Conservation (phyloP, 768 basidiomycete genomes). For the Lentinus brumalis region DNA sequence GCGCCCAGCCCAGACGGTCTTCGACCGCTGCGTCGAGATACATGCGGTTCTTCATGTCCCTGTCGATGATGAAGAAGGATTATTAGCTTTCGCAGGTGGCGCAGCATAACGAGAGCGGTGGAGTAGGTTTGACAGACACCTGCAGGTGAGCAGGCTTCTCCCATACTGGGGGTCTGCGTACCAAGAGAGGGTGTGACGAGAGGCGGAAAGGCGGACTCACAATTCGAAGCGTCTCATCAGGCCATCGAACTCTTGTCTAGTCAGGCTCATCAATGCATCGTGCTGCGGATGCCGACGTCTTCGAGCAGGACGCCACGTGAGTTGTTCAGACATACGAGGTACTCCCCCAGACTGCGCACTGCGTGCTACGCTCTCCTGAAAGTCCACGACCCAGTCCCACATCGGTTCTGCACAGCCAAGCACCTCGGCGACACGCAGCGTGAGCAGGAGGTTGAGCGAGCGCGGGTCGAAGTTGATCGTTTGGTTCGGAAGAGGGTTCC, state of each 20-base stretch:
- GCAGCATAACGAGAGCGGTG: background rate
- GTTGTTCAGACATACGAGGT: conserved; percentile 1
- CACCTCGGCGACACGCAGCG: conserved; percentile 61
- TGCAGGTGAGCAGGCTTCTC: background rate
- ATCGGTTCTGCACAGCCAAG: conserved; percentile 72
- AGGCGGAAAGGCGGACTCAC: conserved; percentile 35
- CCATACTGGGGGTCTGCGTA: conserved; percentile 6
- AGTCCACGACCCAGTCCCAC: conserved; percentile 74
- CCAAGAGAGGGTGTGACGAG: background rate
- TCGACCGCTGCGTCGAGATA: conserved; percentile 46
- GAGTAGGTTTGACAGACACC: background rate
- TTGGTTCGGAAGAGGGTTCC: conserved; percentile 53
- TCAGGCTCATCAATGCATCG: conserved; percentile 48
- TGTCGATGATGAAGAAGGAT: conserved; percentile 25
- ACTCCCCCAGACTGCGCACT: background rate
- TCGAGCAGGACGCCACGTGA: background rate
- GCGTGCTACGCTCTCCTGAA: conserved; percentile 32
- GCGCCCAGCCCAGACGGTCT: conserved; percentile 52
- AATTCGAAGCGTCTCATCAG: conserved; percentile 59
- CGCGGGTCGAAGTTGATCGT: conserved; percentile 57
- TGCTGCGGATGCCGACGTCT: conserved; percentile 18
- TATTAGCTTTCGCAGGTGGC: background rate
- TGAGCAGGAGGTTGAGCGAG: conserved; percentile 65
- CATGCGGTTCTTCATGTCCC: conserved; percentile 69
- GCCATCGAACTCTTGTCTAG: conserved; percentile 62